phyloP scores from a whole-genome alignment of 1,284 basidiomycete species.

The Marasmius tenuissimus region DNA sequence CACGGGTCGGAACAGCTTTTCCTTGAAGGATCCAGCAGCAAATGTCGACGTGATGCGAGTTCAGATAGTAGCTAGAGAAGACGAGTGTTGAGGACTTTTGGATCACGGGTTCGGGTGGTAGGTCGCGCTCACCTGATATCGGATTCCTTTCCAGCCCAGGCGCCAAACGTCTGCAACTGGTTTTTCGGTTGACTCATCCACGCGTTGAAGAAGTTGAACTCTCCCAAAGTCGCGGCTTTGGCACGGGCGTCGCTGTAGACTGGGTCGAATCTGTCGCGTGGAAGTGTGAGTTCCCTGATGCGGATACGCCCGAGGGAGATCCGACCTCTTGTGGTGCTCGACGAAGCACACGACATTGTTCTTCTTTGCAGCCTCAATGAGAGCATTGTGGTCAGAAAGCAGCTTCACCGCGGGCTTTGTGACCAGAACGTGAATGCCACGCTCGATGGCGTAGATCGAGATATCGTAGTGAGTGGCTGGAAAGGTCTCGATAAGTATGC shows the following conservation, averaged over 20 bases:
- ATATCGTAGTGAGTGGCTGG: slow-evolving; percentile 86
- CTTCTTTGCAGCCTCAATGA: slow-evolving; percentile 74
- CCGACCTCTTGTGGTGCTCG: slow-evolving; percentile 81
- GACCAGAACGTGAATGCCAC: slow-evolving; percentile 83
- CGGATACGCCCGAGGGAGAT: neutral
- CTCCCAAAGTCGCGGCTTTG: slow-evolving; percentile 75
- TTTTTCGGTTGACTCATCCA: slow-evolving; percentile 97
- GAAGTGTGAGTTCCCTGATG: slow-evolving; percentile 3
- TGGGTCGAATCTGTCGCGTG: slow-evolving; percentile 72
- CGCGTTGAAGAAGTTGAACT: slow-evolving; percentile 89
- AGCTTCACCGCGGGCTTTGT: slow-evolving; percentile 93
- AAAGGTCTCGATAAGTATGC: neutral
- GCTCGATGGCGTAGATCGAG: slow-evolving; percentile 82
- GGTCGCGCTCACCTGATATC: slow-evolving; percentile 67
- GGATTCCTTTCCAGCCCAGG: slow-evolving; percentile 92
- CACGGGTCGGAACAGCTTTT: slow-evolving; percentile 75
- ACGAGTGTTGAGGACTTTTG: neutral
- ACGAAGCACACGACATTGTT: slow-evolving; percentile 88
- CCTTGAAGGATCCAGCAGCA: slow-evolving; percentile 91
- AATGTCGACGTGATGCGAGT: slow-evolving; percentile 91
- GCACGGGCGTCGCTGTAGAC: slow-evolving; percentile 89
- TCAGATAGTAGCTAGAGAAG: slow-evolving; percentile 79
- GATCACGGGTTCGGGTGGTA: neutral
- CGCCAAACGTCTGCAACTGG: slow-evolving; percentile 91
- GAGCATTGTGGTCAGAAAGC: slow-evolving; percentile 77